Conservation (phyloP, 73 alveolate species). For the Urostyla sp. region DNA sequence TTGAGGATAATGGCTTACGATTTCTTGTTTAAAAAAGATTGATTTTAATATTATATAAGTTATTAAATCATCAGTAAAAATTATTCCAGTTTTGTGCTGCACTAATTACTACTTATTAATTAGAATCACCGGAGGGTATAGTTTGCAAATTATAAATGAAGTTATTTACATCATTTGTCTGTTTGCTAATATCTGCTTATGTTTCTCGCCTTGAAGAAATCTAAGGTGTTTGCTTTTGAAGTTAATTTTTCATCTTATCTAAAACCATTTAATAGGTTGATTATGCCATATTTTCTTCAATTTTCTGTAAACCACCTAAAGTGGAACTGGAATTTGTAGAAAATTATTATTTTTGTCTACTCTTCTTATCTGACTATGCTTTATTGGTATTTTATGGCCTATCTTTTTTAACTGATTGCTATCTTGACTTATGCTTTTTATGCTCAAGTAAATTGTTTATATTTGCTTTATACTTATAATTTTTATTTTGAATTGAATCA, state of each 20-base stretch:
- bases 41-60: neutral
- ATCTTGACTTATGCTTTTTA: neutral
- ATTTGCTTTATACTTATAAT: neutral
- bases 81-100: conserved; percentile 7
- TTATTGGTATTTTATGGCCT: neutral
- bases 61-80: neutral
- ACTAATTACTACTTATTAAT: neutral
- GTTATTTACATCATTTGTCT: neutral
- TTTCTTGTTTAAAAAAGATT: too few relatives aligned
- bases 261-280: conserved; percentile 39
- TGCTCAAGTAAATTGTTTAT: neutral
- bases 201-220: neutral
- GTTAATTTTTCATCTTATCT: conserved; percentile 49
- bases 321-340: neutral
- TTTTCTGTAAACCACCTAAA: neutral
- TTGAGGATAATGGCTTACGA: too few relatives aligned
- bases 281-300: neutral
- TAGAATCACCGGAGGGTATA: conserved; percentile 26
- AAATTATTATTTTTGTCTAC: neutral
- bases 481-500: conserved; percentile 7
- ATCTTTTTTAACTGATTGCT: neutral
- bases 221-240: neutral
- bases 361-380: neutral
- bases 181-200: neutral
- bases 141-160: conserved; percentile 1